Conservation (phyloP, 352 stramenopile species). For the Phytopythium aichiense region DNA sequence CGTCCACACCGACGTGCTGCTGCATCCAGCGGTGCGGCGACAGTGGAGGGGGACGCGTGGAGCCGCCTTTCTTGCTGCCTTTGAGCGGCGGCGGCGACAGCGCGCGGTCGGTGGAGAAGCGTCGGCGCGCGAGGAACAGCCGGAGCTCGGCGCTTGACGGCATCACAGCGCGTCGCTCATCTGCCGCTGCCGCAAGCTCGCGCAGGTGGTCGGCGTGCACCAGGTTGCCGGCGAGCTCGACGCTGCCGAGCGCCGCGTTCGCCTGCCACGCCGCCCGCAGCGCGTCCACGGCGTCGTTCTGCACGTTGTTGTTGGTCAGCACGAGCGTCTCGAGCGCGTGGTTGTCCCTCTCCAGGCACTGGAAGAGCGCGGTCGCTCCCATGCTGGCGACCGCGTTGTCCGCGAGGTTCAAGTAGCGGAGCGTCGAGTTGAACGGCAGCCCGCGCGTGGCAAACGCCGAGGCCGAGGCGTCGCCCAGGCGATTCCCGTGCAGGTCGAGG, state of each 20-base stretch:
- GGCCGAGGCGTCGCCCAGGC: slow-evolving; percentile 35
- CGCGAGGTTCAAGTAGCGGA: slow-evolving; percentile 53
- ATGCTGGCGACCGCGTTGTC: slow-evolving; percentile 52
- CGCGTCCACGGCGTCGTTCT: slow-evolving; percentile 38
- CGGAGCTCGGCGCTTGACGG: slow-evolving; percentile 32
- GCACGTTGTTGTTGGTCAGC: slow-evolving; percentile 58
- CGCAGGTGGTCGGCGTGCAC: slow-evolving; percentile 37
- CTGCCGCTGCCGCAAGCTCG: slow-evolving; percentile 16
- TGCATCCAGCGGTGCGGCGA: slow-evolving; percentile 57
- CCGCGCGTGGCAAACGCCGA: slow-evolving; percentile 33
- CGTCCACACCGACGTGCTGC: slow-evolving; percentile 3
- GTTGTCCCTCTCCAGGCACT: slow-evolving; percentile 29
- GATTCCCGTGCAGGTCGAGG: slow-evolving; percentile 62
- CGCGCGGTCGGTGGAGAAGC: slow-evolving; percentile 11
- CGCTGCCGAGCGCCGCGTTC: slow-evolving; percentile 33
- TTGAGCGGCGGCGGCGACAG: neutral
- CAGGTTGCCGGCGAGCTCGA: slow-evolving; percentile 60
- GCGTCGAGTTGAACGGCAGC: slow-evolving; percentile 32
- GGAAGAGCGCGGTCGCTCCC: slow-evolving; percentile 47
- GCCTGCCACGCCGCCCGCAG: slow-evolving; percentile 29
- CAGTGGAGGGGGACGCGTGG: slow-evolving; percentile 16
- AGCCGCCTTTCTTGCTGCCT: slow-evolving; percentile 7
- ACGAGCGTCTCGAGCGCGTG: slow-evolving; percentile 39
- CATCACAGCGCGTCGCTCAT: slow-evolving; percentile 25
- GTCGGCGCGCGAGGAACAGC: slow-evolving; percentile 41